phyloP scores from a whole-genome alignment of 176 grass and related monocot species.

The Lolium perenne region DNA sequence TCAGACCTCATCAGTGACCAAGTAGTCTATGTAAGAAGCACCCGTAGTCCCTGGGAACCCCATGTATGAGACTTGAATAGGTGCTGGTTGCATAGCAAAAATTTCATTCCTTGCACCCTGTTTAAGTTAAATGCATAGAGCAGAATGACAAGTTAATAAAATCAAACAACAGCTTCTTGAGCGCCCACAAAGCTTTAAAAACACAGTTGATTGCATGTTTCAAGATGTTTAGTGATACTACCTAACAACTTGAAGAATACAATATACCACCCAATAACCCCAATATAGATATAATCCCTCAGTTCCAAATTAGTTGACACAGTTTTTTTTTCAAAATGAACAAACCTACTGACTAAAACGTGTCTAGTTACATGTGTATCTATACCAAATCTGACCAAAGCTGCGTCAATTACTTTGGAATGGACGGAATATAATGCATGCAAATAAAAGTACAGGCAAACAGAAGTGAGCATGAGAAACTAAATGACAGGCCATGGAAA shows the following conservation, averaged over 20 bases:
- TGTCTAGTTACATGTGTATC: too few relatives aligned
- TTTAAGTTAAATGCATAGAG: neutral
- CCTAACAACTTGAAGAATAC: conserved; percentile 14
- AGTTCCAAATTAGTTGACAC: too few relatives aligned
- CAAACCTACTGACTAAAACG: too few relatives aligned
- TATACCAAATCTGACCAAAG: too few relatives aligned
- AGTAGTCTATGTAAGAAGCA: conserved; percentile 74
- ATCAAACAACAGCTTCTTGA: neutral
- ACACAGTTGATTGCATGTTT: neutral
- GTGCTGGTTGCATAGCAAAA: conserved; percentile 72
- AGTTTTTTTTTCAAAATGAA: too few relatives aligned
- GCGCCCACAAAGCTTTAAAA: neutral
- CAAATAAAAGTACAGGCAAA: conserved; percentile 2
- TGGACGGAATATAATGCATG: neutral
- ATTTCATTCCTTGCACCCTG: conserved; percentile 81
- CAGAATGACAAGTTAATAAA: neutral
- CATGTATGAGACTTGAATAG: conserved; percentile 81
- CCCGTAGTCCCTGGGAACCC: conserved; percentile 75
- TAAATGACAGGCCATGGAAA: neutral
- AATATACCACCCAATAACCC: neutral
- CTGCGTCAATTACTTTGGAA: too few relatives aligned
- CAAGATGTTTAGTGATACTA: neutral
- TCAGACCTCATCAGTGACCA: conserved; percentile 61
- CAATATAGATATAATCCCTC: too few relatives aligned
- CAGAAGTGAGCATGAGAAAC: conserved; percentile 11